Evolutionary conservation across 2,329 filamentous ascomycete species (phyloP).

Genomic region (Xylaria sp.): DNA sequence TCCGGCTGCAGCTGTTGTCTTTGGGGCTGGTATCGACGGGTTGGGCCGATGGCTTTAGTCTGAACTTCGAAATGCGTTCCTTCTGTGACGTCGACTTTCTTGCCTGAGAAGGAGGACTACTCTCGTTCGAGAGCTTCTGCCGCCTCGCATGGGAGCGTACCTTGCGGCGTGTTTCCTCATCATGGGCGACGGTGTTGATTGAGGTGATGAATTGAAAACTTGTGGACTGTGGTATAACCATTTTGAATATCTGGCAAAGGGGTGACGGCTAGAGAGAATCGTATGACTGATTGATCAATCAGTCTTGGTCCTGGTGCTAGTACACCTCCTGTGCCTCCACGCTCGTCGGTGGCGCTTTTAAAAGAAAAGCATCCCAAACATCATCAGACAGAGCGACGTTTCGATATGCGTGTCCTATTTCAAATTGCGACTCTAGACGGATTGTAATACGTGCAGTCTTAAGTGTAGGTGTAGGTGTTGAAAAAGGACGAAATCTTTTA

Average conservation of each 20-base stretch:
- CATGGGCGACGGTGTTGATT: conserved; percentile 51
- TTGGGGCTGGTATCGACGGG: conserved; percentile 17
- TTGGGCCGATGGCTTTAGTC: conserved; percentile 42
- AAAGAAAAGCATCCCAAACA: conserved; percentile 9
- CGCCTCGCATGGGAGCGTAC: conserved; percentile 51
- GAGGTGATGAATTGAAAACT: conserved; percentile 52
- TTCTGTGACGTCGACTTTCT: conserved; percentile 48
- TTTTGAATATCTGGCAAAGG: conserved; percentile 24
- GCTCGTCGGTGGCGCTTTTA: conserved; percentile 24
- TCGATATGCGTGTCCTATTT: conserved; percentile 28
- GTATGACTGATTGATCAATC: conserved; percentile 14
- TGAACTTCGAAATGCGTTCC: conserved; percentile 51
- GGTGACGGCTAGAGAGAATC: conserved; percentile 7
- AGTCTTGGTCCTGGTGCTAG: conserved; percentile 9
- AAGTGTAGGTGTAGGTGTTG: conserved; percentile 19
- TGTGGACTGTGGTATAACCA: conserved; percentile 38
- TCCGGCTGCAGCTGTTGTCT: conserved; percentile 16
- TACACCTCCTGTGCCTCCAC: conserved; percentile 16
- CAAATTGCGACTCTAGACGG: conserved; percentile 18
- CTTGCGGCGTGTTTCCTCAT: conserved; percentile 52
- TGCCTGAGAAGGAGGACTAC: conserved; percentile 40
- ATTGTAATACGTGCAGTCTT: background rate
- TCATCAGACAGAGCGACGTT: background rate
- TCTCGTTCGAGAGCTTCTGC: conserved; percentile 48
- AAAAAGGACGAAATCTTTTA: conserved; percentile 25